Base-by-base conservation (phyloP, 1,139 yeast genomes). In the Yamadazyma membranifaciens region DNA sequence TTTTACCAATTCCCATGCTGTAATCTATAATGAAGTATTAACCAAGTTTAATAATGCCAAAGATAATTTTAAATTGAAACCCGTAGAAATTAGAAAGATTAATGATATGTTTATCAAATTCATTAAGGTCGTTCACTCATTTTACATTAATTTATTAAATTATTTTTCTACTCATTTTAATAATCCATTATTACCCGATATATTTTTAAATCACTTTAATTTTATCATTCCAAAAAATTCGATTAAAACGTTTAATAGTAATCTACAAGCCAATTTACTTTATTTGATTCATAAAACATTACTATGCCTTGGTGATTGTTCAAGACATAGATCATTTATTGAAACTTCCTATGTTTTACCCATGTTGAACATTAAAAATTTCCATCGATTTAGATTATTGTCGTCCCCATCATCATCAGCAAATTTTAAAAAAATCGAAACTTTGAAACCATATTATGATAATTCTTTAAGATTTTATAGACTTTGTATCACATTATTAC, bases 81-180 rank as follows among this genome's bases (percentile, higher is more conserved):
- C 69, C 2, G 83, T 81, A 9, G 87, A 81, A 51, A 59, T 78
- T 42, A 60, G 87, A 42, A 82, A 79, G 49, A 51, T 80, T 36
- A 74, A 79, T 51, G 80, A 73, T 16, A 66, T 61, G 41, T 75
- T 78, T 46, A 60, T 67, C 15, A 81, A 78, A 50, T 72, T 73
- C 41, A 62, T 69, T 38, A 71, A 73, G 40, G 66, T 67, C 24
- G 66, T 75, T 2, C 63, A 63, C 38, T 66, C 62, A 15, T 81
- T 81, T 49, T 83, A 81, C 53, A 53, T 55, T 17, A 60, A 52
- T 9, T 45, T 73, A 36, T 47, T 74, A 42, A 63, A 68, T 46
- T 55, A 67, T 35, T 62, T 77, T 13, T 45, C 70, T 2, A 59
- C 71, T 9, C 57, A 60, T 11, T 71, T 61, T 48, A 57, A 63